A percentile compares a stretch with the other conserved stretches of the same genome.
Evolutionary conservation across 306 rosid species (phyloP).

Genomic region (Mucuna pruriens): DNA sequence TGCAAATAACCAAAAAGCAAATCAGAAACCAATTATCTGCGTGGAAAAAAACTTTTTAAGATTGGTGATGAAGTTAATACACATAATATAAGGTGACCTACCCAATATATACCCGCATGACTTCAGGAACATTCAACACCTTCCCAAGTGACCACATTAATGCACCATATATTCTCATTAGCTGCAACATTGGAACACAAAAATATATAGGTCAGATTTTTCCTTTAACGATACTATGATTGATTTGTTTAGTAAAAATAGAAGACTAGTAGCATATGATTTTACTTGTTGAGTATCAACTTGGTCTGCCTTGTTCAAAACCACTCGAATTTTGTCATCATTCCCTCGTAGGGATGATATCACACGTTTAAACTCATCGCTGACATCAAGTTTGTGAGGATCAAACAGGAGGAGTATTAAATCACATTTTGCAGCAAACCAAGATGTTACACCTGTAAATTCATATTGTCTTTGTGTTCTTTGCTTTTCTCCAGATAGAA

Average conservation of each 20-base stretch:
- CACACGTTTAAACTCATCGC: constrained; percentile 96
- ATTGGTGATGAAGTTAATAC: not conserved
- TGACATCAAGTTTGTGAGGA: constrained; percentile 97
- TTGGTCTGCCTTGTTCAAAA: constrained; percentile 93
- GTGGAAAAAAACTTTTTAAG: not conserved
- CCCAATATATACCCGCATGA: constrained; percentile 94
- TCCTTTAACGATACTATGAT: not conserved
- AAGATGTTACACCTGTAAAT: constrained; percentile 93
- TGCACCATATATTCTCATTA: constrained; percentile 98
- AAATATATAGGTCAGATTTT: not conserved
- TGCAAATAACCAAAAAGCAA: not conserved
- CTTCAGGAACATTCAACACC: constrained; percentile 92
- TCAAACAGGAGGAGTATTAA: constrained; percentile 88
- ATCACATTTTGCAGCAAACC: constrained; percentile 98
- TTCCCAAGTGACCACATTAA: constrained; percentile 99
- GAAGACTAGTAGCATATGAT: not conserved
- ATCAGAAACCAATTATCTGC: not conserved
- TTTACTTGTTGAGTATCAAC: constrained; percentile 94
- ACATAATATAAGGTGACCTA: constrained; percentile 41
- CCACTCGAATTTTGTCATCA: constrained; percentile 94
- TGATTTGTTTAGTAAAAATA: not conserved
- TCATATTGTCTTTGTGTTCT: constrained; percentile 88
- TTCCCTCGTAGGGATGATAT: constrained; percentile 85
- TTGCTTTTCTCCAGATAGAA: constrained; percentile 97
- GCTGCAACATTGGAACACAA: constrained; percentile 48